Conservation (phyloP, 1,284 basidiomycete species). For the Erythrobasidium hasegawianum region DNA sequence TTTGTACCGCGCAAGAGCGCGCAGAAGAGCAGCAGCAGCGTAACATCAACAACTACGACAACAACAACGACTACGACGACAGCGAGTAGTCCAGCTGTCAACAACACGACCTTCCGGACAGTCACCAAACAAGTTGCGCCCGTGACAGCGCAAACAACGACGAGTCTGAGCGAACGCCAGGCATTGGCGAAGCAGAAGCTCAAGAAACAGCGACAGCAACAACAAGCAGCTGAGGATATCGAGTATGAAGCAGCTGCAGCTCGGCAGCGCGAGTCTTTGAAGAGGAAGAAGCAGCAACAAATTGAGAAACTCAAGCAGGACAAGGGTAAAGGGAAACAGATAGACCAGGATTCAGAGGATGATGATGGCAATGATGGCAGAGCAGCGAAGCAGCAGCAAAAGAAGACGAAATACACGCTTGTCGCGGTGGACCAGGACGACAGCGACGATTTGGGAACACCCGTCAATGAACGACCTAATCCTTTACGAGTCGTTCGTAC, state of each 20-base stretch:
- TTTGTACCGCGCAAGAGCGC: slow-evolving; percentile 1
- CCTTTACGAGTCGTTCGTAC: slow-evolving; percentile 10
- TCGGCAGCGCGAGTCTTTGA: not conserved
- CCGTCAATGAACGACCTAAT: slow-evolving; percentile 9
- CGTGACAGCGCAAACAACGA: too few species aligned
- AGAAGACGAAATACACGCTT: not conserved
- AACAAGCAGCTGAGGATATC: not conserved
- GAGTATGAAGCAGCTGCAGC: not conserved
- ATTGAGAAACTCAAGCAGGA: not conserved
- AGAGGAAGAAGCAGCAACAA: slow-evolving; percentile 10
- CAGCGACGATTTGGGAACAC: slow-evolving; percentile 14
- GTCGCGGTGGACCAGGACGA: not conserved
- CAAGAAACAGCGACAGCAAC: slow-evolving; percentile 12
- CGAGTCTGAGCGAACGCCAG: slow-evolving; percentile 18
- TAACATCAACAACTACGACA: not conserved
- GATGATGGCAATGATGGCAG: too few species aligned
- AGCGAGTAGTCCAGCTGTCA: too few species aligned
- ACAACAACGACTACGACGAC: slow-evolving; percentile 1
- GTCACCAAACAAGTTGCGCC: slow-evolving; percentile 10
- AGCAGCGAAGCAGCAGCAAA: not conserved
- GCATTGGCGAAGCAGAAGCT: slow-evolving; percentile 13
- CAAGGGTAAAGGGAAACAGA: slow-evolving; percentile 14
- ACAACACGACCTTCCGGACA: not conserved
- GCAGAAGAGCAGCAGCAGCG: not conserved
- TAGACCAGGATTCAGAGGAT: not conserved